phyloP scores from a whole-genome alignment of 257 asterid species.

The Primulina huaijiensis region DNA sequence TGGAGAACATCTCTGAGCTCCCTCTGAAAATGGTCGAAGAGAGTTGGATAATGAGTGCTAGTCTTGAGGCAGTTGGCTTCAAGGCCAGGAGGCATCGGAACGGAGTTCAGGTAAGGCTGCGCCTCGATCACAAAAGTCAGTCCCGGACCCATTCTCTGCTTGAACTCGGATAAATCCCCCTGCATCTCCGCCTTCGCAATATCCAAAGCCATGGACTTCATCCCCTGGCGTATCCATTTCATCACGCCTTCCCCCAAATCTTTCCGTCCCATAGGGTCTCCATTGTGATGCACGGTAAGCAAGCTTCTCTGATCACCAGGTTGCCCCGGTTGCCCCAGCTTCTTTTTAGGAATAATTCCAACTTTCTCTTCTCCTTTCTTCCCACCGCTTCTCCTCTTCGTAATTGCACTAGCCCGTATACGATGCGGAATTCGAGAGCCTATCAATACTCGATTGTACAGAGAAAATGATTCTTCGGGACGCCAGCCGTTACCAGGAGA shows the following conservation, averaged over 20 bases:
- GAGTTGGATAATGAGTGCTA: slow-evolving; percentile 91
- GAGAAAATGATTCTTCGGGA: slow-evolving; percentile 32
- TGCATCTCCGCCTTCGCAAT: slow-evolving; percentile 63
- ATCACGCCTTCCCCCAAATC: slow-evolving; percentile 83
- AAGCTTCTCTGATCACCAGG: slow-evolving; percentile 25
- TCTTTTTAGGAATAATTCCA: background rate
- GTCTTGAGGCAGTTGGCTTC: slow-evolving; percentile 85
- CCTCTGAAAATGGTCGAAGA: slow-evolving; percentile 92
- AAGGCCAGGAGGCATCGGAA: slow-evolving; percentile 86
- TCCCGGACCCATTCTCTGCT: slow-evolving; percentile 78
- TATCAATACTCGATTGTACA: slow-evolving; percentile 18
- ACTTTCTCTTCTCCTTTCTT: slow-evolving; percentile 10
- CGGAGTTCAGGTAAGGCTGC: slow-evolving; percentile 83
- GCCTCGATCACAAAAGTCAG: slow-evolving; percentile 83
- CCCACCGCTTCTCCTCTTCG: slow-evolving; percentile 40
- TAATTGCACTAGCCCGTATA: slow-evolving; percentile 26
- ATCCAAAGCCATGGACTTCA: slow-evolving; percentile 87
- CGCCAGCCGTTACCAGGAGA: slow-evolving; percentile 37
- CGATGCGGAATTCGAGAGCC: slow-evolving; percentile 28
- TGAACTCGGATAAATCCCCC: slow-evolving; percentile 65
- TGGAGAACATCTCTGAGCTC: slow-evolving; percentile 84
- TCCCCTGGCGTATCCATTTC: slow-evolving; percentile 77
- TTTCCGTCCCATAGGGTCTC: slow-evolving; percentile 78
- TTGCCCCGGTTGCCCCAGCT: slow-evolving; percentile 1
- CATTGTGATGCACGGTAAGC: slow-evolving; percentile 49